Evolutionary conservation across 163 green algal genomes (phyloP), one percentile per base, ranked within the genome.

Genomic region (Chloroidium sp.): DNA sequence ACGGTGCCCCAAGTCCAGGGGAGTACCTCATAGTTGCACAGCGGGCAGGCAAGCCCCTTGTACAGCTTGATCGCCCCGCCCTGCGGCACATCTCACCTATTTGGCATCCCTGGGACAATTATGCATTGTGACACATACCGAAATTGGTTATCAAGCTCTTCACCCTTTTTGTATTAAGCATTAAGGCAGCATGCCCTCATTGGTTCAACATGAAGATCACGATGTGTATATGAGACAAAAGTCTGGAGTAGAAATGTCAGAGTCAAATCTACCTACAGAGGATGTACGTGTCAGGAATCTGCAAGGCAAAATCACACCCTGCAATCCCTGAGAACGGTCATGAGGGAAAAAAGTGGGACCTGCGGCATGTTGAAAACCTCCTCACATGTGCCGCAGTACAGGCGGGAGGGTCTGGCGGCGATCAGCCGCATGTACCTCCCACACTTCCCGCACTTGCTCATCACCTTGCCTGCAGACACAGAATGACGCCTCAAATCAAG

Each of bases 341-440:
- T 36, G 67, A 64, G 3, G 60, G 60, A 67, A 69, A 67, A 59
- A 79, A 77, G 62, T 61, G n/a, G 58, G 8, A 81, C 85, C 83
- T 95, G 90, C 4, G 92, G 93, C 79, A 95, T 74, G 58, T 79
- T 76, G 76, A 93, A 91, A 2, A 97, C 82, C 59, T 95, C 94
- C 82, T 97, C 94, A 81, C 92, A 96, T 0, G 81, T 89, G 13
- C 86, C 84, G 87, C 93, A 97, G 90, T 95, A 97, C 69, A 98
- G 86, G 1, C 94, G 85, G 69, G 87, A 84, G 1, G 94, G 94
- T 0, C 93, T 87, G 4, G 90, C 84, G 1, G 87, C 75, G 59
- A 98, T 95, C 80, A 92, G 90, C 77, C 93, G 92, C 90, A 97
- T 93, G 85, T 95, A 97, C 0, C 94, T 86, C 36, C 74, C 64